phyloP scores from a whole-genome alignment of 768 basidiomycete species.

The Phanerodontia chrysosporium region DNA sequence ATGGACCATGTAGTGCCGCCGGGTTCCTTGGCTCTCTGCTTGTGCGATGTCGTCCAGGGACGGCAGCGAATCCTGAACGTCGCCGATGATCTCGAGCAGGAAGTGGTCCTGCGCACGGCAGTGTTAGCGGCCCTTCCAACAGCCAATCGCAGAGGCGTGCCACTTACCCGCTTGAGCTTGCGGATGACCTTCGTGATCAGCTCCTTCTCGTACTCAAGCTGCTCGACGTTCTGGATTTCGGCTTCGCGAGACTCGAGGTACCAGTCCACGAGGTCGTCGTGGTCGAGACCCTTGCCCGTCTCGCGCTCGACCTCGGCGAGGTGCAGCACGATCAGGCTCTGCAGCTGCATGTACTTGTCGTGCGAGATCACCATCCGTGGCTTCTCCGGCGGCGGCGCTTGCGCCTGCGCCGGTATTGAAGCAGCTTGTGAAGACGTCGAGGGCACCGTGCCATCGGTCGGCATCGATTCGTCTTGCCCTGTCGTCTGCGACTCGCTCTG shows the following conservation, averaged over 20 bases:
- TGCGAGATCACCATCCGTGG: constrained; percentile 90
- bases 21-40: constrained; percentile 45
- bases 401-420: constrained; percentile 11
- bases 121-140: background rate
- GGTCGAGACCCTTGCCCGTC: constrained; percentile 73
- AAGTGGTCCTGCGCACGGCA: constrained; percentile 62
- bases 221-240: constrained; percentile 78
- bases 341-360: constrained; percentile 89
- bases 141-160: background rate
- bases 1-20: constrained; percentile 87
- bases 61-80: constrained; percentile 74
- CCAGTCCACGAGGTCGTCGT: constrained; percentile 94
- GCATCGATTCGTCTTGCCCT: constrained; percentile 37
- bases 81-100: constrained; percentile 78
- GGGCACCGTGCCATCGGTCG: constrained; percentile 18
- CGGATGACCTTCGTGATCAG: constrained; percentile 84
- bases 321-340: constrained; percentile 83
- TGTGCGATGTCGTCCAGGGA: constrained; percentile 58
- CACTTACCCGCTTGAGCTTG: constrained; percentile 83
- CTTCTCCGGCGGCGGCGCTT: constrained; percentile 40
- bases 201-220: constrained; percentile 88
- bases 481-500: constrained; percentile 52
- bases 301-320: constrained; percentile 73
- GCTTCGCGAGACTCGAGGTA: constrained; percentile 88
- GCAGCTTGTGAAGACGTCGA: constrained; percentile 21